Base-by-base conservation (phyloP, 1,139 yeast species). In the Blastobotrys raffinosifermentans region DNA sequence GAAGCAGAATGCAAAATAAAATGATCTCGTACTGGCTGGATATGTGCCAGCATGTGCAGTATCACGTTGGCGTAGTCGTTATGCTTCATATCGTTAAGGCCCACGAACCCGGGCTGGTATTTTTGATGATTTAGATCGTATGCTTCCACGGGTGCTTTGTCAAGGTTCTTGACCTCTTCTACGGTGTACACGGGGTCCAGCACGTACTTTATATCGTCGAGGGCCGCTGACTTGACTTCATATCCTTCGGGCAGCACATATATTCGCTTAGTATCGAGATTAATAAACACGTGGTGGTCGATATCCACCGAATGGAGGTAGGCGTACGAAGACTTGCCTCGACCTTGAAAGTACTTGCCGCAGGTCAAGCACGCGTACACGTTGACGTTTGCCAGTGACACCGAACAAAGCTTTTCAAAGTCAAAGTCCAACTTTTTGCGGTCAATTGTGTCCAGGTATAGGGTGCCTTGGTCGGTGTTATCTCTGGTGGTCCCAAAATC, bases 361-460 rank as follows among this genome's bases (percentile, higher is more conserved):
- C 94, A 84, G 0, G 70, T 71, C 23, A 84, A 60, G 51, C 94
- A 84, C 27, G 85, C 77, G 53, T 82, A 80, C 1, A 83, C 72
- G 49, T 81, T 80, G 22, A 70, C 61, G 30, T 69, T 70, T 0
- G 84, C 67, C 13, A 83, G 61, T 0, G 86, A 71, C 0, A 80
- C 73, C 40, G 75, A 69, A 56, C 94, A 84, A 1, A 75, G 58
- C 51, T 75, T 76, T 31, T 79, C 86, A 38, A 72, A 70, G 55
- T 83, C 94, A 55, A 84, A 83, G 53, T 84, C 86, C 6, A 84
- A 62, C 5, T 64, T 58, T 19, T 64, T 61, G 21, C 79, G 59
- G 46, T 80, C 69, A 32, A 80, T 63, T 2, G 80, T 74, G 29
- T 75, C 79, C 10, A 78, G 59, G 51, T 75, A 76, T 11, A 63